Conservation (phyloP, 2,329 filamentous ascomycete species). For the Monosporascus sp. region DNA sequence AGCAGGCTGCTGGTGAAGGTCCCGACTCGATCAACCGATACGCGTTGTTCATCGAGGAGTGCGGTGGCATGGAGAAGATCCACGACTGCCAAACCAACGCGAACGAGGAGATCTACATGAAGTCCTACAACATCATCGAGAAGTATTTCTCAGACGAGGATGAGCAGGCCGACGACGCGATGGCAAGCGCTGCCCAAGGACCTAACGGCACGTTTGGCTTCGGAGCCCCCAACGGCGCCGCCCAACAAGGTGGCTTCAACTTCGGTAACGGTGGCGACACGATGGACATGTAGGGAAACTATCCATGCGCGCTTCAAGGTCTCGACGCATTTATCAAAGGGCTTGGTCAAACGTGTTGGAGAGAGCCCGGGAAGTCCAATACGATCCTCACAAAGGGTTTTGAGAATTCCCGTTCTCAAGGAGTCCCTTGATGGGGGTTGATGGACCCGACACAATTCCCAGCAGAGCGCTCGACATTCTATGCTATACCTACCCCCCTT, state of each 20-base stretch:
- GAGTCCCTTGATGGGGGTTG: not conserved
- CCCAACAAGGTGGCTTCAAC: conserved; percentile 78
- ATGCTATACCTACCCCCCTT: conserved; percentile 1
- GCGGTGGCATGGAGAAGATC: conserved; percentile 99
- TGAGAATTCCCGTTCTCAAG: not conserved
- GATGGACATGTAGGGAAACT: conserved; percentile 55
- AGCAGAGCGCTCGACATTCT: not conserved
- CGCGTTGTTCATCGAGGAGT: conserved; percentile 97
- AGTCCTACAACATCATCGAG: conserved; percentile 99
- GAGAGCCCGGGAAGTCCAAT: not conserved
- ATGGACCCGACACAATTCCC: not conserved
- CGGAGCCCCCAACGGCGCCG: conserved; percentile 51
- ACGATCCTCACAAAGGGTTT: not conserved
- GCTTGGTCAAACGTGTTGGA: not conserved
- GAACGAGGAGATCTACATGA: conserved; percentile 99
- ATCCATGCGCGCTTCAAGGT: not conserved
- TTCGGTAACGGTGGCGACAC: conserved; percentile 70
- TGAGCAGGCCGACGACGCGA: conserved; percentile 77
- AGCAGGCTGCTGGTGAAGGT: conserved; percentile 74
- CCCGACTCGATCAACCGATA: conserved; percentile 88
- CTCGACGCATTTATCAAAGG: not conserved
- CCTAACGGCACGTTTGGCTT: conserved; percentile 75
- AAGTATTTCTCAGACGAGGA: conserved; percentile 99
- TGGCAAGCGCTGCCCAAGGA: conserved; percentile 65
- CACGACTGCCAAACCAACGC: conserved; percentile 99